Evolutionary conservation across 257 asterid genomes (phyloP).

Genomic region (Solanum arcanum): DNA sequence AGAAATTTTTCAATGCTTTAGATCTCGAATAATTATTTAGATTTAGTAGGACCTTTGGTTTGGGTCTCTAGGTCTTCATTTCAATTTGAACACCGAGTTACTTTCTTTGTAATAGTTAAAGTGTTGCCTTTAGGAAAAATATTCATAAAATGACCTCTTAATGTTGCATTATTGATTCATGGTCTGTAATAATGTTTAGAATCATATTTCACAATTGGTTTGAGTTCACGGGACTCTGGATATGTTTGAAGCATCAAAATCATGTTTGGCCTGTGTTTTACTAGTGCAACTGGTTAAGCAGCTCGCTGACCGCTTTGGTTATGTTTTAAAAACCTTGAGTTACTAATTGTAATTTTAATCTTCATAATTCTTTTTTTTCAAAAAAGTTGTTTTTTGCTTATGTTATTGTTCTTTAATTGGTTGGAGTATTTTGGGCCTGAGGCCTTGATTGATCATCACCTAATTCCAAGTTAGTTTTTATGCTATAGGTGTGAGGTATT

Average conservation of each 20-base stretch:
- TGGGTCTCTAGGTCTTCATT: neutral
- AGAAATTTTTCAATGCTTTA: neutral
- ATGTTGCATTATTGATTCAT: neutral
- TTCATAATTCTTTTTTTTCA: neutral
- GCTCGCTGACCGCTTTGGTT: too few relatives aligned
- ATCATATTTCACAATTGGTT: too few relatives aligned
- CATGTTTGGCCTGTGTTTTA: too few relatives aligned
- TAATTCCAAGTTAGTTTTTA: neutral
- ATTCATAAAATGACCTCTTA: too few relatives aligned
- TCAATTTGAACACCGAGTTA: neutral
- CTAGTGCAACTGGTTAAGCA: too few relatives aligned
- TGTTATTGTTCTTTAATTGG: too few relatives aligned
- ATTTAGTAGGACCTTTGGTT: neutral
- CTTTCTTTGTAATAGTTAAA: neutral
- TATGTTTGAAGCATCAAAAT: too few relatives aligned
- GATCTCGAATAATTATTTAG: neutral
- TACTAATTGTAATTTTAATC: neutral
- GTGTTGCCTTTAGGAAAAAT: neutral
- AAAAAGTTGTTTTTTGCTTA: neutral
- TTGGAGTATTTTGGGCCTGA: neutral
- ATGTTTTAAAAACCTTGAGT: neutral
- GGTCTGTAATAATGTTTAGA: too few relatives aligned
- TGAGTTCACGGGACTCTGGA: too few relatives aligned
- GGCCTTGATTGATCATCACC: too few relatives aligned
- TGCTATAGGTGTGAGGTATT: neutral